Evolutionary conservation across 192 early-diverging fungal species (phyloP).

Genomic region (Cetraspora pellucida): DNA sequence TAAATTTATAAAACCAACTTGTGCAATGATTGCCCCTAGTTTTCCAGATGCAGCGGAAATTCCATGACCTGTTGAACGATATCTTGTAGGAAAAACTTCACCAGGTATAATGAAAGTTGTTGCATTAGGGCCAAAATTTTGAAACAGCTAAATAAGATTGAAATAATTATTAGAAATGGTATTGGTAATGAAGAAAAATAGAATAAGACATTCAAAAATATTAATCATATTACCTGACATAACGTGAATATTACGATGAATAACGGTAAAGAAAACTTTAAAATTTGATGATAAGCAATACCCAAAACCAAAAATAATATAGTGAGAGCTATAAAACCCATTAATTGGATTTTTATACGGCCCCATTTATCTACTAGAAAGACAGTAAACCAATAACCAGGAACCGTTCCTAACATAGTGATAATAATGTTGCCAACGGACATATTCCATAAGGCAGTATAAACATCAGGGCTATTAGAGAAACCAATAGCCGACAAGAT

Average conservation of each 20-base stretch:
- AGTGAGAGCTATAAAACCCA: conserved; percentile 77
- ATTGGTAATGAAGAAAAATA: too few species aligned
- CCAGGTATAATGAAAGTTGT: conserved; percentile 88
- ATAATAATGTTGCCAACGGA: conserved; percentile 92
- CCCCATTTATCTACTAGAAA: conserved; percentile 86
- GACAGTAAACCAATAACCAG: conserved; percentile 96
- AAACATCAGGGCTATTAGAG: conserved; percentile 27
- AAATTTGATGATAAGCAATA: conserved; percentile 70
- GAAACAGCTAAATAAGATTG: conserved; percentile 59
- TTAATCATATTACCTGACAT: not conserved
- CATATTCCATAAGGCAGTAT: conserved; percentile 56
- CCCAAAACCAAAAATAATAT: conserved; percentile 75
- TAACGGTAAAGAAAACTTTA: conserved; percentile 53
- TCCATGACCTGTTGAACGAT: conserved; percentile 79
- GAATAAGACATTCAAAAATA: too few species aligned
- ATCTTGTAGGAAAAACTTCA: conserved; percentile 82
- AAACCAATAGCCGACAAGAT: conserved; percentile 77
- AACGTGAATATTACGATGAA: conserved; percentile 39
- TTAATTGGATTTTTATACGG: conserved; percentile 91
- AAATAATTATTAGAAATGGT: too few species aligned
- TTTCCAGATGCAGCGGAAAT: conserved; percentile 82
- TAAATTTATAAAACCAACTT: conserved; percentile 69
- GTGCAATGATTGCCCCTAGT: conserved; percentile 75
- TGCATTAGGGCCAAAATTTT: conserved; percentile 95
- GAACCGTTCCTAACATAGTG: conserved; percentile 81